Evolutionary conservation across 495 filamentous ascomycete species (phyloP).

Genomic region (Tuber magnatum): DNA sequence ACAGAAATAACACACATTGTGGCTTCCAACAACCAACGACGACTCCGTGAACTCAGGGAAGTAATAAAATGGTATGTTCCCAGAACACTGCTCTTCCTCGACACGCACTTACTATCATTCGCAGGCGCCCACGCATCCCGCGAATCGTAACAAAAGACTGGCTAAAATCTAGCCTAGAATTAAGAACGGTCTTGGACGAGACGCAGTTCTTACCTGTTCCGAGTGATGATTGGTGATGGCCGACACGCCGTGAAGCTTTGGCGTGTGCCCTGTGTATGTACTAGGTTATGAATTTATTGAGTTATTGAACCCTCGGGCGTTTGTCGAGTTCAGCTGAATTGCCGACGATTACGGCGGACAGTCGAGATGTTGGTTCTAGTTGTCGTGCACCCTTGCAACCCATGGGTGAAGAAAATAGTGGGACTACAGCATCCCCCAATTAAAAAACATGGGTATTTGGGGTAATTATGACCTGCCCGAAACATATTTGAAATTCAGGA

Average conservation of each 20-base stretch:
- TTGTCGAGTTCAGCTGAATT: not conserved
- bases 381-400: not conserved
- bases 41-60: constrained; percentile 15
- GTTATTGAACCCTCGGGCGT: not conserved
- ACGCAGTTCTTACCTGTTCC: constrained; percentile 48
- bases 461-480: too few species aligned
- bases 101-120: constrained; percentile 5
- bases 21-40: constrained; percentile 36
- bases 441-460: too few species aligned
- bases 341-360: not conserved
- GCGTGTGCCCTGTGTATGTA: not conserved
- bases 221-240: not conserved
- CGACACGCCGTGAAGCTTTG: not conserved
- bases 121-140: constrained; percentile 51
- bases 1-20: constrained; percentile 60
- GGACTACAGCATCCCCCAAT: too few species aligned
- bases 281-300: not conserved
- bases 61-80: constrained; percentile 24
- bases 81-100: too few species aligned
- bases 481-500: too few species aligned
- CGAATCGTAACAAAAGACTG: constrained; percentile 64
- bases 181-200: constrained; percentile 76
- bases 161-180: constrained; percentile 72
- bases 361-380: not conserved
- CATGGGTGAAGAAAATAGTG: too few species aligned